Conservation (phyloP, 331 rosid species). For the Stylosanthes scabra region DNA sequence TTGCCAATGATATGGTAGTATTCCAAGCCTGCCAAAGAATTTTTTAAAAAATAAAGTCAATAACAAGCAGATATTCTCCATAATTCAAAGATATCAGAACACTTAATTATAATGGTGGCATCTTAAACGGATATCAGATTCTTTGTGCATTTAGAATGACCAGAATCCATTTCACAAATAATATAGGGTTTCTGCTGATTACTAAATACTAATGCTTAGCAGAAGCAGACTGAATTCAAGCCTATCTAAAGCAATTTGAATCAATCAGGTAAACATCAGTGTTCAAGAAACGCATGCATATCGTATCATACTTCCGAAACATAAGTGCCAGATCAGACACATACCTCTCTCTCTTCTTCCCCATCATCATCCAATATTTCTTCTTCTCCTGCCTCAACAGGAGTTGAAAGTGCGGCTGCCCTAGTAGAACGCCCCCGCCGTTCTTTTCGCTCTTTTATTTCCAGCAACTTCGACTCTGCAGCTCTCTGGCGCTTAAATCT, state of each 20-base stretch:
- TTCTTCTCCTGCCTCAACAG: conserved; percentile 94
- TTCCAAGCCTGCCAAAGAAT: conserved; percentile 75
- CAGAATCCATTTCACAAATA: conserved; percentile 23
- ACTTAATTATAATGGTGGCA: background rate
- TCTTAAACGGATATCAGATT: background rate
- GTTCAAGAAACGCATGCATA: conserved; percentile 7
- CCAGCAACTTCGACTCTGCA: conserved; percentile 89
- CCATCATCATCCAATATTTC: conserved; percentile 89
- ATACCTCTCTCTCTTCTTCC: conserved; percentile 97
- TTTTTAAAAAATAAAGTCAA: conserved; percentile 3
- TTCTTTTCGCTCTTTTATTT: conserved; percentile 94
- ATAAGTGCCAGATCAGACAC: conserved; percentile 35
- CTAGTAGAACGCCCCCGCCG: conserved; percentile 88
- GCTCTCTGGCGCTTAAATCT: conserved; percentile 84
- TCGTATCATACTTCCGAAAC: conserved; percentile 13
- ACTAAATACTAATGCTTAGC: conserved; percentile 10
- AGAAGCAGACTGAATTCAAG: conserved; percentile 13
- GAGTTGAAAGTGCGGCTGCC: conserved; percentile 94
- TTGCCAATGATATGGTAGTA: conserved; percentile 79
- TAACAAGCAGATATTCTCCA: conserved; percentile 20
- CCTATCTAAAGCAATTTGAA: conserved; percentile 4
- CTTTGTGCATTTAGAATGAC: conserved; percentile 8
- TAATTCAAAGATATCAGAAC: conserved; percentile 1
- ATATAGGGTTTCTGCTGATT: background rate
- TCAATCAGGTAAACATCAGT: conserved; percentile 15